Conservation (phyloP, 768 basidiomycete species). For the Pleurotus salmoneostramineus region DNA sequence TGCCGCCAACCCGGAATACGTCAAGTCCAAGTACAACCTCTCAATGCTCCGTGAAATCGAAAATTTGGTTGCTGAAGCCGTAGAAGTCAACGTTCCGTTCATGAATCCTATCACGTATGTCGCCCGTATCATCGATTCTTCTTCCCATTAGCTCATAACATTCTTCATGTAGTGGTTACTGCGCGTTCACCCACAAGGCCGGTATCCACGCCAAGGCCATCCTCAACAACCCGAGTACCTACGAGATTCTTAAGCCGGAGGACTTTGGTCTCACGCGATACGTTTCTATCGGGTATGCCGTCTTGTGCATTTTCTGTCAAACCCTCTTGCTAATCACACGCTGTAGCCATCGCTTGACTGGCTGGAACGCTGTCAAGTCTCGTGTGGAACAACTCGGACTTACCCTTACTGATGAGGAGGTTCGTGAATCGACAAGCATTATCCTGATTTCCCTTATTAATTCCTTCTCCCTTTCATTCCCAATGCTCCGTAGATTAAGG, state of each 20-base stretch:
- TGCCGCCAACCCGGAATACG: conserved; percentile 96
- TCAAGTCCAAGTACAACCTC: conserved; percentile 99
- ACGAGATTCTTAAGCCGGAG: conserved; percentile 98
- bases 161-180: conserved; percentile 72
- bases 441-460: neutral
- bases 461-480: neutral
- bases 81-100: conserved; percentile 97
- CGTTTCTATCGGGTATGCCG: conserved; percentile 85
- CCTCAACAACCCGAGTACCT: conserved; percentile 97
- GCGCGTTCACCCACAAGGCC: conserved; percentile 99
- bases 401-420: conserved; percentile 85
- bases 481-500: conserved; percentile 69
- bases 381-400: conserved; percentile 97
- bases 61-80: conserved; percentile 97
- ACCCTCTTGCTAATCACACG: neutral
- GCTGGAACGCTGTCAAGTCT: conserved; percentile 99
- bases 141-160: conserved; percentile 2
- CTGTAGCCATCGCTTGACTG: conserved; percentile 84
- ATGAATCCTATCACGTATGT: conserved; percentile 90
- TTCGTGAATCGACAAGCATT: conserved; percentile 20
- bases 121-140: conserved; percentile 1
- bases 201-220: conserved; percentile 99
- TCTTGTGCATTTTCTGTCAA: neutral
- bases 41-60: conserved; percentile 97
- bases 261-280: conserved; percentile 98